A percentile compares a stretch with the other conserved stretches of the same genome.
These are phyloP conservation scores for Cucurbita pepo DNA, from an alignment of 306 rosid species.

Conservation along the genomic window DNA sequence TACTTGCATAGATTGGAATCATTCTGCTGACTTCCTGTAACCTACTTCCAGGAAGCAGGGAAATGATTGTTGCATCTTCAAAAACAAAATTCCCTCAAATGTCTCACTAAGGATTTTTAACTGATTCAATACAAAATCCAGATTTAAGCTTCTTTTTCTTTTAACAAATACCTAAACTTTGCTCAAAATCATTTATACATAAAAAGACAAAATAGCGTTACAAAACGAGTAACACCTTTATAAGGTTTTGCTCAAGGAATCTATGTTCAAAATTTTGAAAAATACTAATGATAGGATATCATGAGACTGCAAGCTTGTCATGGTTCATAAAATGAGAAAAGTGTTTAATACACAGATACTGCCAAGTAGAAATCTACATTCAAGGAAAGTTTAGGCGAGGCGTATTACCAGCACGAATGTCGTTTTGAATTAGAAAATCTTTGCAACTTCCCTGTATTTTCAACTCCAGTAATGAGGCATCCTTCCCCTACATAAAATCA, in stretches of 20 bases:
- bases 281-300: neutral
- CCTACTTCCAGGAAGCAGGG: slow-evolving; percentile 98
- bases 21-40: slow-evolving; percentile 75
- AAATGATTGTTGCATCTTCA: slow-evolving; percentile 58
- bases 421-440: slow-evolving; percentile 41
- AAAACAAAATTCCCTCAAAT: slow-evolving; percentile 10
- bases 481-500: slow-evolving; percentile 30
- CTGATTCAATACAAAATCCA: neutral
- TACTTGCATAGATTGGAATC: slow-evolving; percentile 49
- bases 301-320: neutral
- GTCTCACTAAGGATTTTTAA: neutral
- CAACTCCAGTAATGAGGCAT: slow-evolving; percentile 22
- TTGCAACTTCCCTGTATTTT: slow-evolving; percentile 43
- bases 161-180: neutral
- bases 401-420: slow-evolving; percentile 42
- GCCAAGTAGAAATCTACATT: neutral
- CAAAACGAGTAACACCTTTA: neutral
- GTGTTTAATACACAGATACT: neutral
- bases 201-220: neutral
- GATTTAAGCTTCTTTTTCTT: neutral
- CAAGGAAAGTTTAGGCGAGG: neutral
- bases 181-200: neutral
- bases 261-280: neutral
- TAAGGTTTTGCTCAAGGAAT: neutral
- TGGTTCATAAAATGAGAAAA: neutral